Evolutionary conservation across 164 flowering plant genomes (phyloP), one percentile per base, ranked within the genome.

Genomic region (Buxus sempervirens): DNA sequence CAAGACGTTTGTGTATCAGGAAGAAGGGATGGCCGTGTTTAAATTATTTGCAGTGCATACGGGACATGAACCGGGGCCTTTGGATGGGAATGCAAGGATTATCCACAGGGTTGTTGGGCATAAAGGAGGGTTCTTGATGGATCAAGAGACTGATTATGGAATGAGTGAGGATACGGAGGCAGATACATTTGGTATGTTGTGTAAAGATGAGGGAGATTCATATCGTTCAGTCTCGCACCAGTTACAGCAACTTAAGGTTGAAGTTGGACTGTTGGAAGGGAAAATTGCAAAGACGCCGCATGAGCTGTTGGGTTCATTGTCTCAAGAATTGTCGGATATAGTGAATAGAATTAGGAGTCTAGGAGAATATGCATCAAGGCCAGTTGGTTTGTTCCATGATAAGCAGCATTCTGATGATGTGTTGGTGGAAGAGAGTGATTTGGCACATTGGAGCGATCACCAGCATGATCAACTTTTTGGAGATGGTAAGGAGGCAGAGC

Each of bases 31-130:
- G 77, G 98, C 98, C 0, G 85, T 90, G 22, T 93, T 96, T 75
- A 93, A 90, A 88, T 65, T 96, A 59, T 96, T 90, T 76, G 97
- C 99, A 0, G 95, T 93, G 70, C 99, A 96, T 82, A 81, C 98
- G 0, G 98, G 98, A 69, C 98, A 96, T 77, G 96, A 96, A 68
- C 99, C 99, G 0, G 99, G 99, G 67, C 91, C 97, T 0, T 69
- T 86, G 78, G 99, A 96, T 83, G 99, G 99, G 62, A 96, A 90
- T 80, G 99, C 99, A 0, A 86, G 99, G 82, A 93, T 96, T 25
- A 89, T 96, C 82, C 99, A 96, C 78, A 84, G 98, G 67, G 84
- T 90, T 67, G 85, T 93, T 58, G 98, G 98, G 69, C 86, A 87
- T 48, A 94, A 89, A 73, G 91, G 88, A 9, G 85, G 86, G 20